phyloP scores from a whole-genome alignment of 768 basidiomycete genomes.

The Chiua virens region DNA sequence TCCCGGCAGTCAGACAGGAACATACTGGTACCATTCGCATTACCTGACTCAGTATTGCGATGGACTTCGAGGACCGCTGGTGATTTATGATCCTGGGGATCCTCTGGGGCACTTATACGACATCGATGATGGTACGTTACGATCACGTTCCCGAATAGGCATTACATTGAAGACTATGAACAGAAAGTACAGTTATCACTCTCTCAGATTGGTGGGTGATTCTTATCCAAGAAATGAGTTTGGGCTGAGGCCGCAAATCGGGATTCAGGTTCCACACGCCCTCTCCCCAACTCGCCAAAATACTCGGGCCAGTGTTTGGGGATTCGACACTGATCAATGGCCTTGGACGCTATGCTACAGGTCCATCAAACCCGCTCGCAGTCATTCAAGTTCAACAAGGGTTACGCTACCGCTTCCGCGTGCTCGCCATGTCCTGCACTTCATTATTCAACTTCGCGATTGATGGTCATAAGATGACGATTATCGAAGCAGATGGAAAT shows the following conservation, averaged over 20 bases:
- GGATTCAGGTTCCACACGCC: slow-evolving; percentile 34
- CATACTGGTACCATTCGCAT: too few relatives aligned
- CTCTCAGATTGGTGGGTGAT: slow-evolving; percentile 42
- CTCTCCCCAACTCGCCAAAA: slow-evolving; percentile 13
- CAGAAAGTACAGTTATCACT: slow-evolving; percentile 22
- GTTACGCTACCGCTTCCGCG: slow-evolving; percentile 49
- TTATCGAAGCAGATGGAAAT: slow-evolving; percentile 50
- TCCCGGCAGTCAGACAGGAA: too few relatives aligned
- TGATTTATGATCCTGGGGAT: too few relatives aligned
- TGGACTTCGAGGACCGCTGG: too few relatives aligned
- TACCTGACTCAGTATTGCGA: too few relatives aligned
- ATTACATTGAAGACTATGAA: too few relatives aligned
- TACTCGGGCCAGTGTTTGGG: slow-evolving; percentile 8
- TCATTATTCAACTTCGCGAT: slow-evolving; percentile 39
- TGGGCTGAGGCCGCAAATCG: slow-evolving; percentile 9
- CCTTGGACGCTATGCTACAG: slow-evolving; percentile 41
- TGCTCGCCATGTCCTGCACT: slow-evolving; percentile 50
- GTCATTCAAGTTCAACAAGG: slow-evolving; percentile 42
- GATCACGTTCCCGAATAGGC: too few relatives aligned
- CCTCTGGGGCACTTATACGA: too few relatives aligned
- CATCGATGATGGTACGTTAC: too few relatives aligned
- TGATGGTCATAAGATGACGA: slow-evolving; percentile 41
- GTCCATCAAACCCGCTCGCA: slow-evolving; percentile 37
- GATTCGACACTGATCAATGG: slow-evolving; percentile 52
- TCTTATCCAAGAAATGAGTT: not conserved